Conservation (phyloP, 495 filamentous ascomycete species). For the Collariella sp. region DNA sequence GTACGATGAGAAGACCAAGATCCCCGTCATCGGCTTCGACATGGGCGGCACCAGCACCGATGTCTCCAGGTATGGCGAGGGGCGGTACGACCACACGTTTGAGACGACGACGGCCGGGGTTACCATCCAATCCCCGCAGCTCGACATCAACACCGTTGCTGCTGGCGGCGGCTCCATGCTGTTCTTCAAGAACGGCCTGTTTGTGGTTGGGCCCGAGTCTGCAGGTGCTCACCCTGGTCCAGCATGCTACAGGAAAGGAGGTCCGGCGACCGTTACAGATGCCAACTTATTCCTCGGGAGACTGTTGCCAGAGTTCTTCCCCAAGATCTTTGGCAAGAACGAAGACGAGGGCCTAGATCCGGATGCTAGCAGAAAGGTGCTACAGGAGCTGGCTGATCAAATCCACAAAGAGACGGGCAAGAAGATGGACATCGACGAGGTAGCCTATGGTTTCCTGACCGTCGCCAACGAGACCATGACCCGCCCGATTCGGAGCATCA, state of each 20-base stretch:
- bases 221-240: conserved; percentile 90
- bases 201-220: conserved; percentile 93
- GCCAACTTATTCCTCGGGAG: conserved; percentile 87
- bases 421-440: conserved; percentile 75
- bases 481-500: conserved; percentile 81
- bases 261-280: conserved; percentile 86
- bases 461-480: conserved; percentile 97
- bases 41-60: conserved; percentile 95
- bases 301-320: conserved; percentile 88
- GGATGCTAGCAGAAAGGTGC: conserved; percentile 64
- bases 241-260: conserved; percentile 90
- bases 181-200: conserved; percentile 85
- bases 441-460: conserved; percentile 82
- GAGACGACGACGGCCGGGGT: conserved; percentile 95
- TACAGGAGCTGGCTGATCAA: conserved; percentile 66
- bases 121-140: conserved; percentile 86
- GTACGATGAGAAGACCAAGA: conserved; percentile 78
- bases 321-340: conserved; percentile 89
- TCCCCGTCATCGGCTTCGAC: conserved; percentile 91
- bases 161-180: conserved; percentile 87
- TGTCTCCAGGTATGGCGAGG: conserved; percentile 81
- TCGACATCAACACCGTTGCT: conserved; percentile 97
- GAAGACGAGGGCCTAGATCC: conserved; percentile 82
- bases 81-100: conserved; percentile 92
- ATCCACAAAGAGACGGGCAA: conserved; percentile 64